Percentiles rank a stretch among this genome's conserved stretches.
Evolutionary conservation across 2,329 filamentous ascomycete genomes (phyloP).

Genomic region (Camillea tinctor): DNA sequence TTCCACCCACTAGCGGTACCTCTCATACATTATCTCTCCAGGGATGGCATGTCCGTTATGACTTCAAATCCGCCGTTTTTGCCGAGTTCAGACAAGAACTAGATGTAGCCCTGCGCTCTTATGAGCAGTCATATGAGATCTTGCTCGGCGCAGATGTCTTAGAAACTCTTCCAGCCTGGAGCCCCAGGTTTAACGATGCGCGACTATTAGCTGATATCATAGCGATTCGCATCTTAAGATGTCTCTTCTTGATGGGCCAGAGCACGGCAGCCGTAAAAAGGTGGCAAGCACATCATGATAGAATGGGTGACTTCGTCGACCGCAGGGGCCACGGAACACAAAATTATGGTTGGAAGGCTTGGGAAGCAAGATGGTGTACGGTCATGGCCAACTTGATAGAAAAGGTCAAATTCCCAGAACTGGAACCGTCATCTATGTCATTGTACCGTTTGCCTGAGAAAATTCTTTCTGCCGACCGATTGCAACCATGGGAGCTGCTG

Average conservation of each 20-base stretch:
- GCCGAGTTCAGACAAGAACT: constrained; percentile 93
- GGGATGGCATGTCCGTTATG: constrained; percentile 92
- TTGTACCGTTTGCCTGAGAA: constrained; percentile 60
- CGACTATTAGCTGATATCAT: constrained; percentile 81
- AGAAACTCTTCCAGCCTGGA: constrained; percentile 88
- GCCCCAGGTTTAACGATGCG: constrained; percentile 87
- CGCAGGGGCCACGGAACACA: constrained; percentile 79
- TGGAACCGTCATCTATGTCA: constrained; percentile 42
- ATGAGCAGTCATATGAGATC: constrained; percentile 81
- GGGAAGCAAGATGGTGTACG: constrained; percentile 74
- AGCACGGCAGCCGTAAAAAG: constrained; percentile 76
- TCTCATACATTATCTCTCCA: constrained; percentile 81
- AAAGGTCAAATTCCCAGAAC: constrained; percentile 50
- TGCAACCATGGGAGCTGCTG: constrained; percentile 62
- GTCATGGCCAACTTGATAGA: constrained; percentile 63
- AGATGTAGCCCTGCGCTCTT: constrained; percentile 81
- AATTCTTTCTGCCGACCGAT: constrained; percentile 52
- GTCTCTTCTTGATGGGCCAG: constrained; percentile 76
- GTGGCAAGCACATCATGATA: constrained; percentile 76
- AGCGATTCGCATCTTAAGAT: constrained; percentile 77
- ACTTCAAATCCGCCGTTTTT: constrained; percentile 88
- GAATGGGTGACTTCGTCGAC: constrained; percentile 75
- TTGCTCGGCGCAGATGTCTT: constrained; percentile 81
- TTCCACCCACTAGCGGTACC: constrained; percentile 78
- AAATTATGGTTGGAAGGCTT: constrained; percentile 92